Evolutionary conservation across 129 eudicot species (phyloP), one percentile per base, ranked within the genome.

Genomic region (Escallonia herrerae): DNA sequence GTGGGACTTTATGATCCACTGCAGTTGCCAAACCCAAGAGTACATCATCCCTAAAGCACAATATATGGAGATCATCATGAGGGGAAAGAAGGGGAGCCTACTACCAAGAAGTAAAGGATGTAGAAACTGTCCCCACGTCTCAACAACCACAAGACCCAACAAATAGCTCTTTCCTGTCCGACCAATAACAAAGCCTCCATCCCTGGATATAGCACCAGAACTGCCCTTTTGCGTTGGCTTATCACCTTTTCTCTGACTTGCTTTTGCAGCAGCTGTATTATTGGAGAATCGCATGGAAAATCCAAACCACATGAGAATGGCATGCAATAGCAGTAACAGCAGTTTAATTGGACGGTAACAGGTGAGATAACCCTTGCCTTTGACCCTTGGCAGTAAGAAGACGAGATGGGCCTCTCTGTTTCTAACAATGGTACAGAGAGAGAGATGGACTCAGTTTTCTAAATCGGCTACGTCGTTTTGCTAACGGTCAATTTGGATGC

Each of bases 21-120:
- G 78, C 42, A 94, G 80, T 64, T 93, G 96, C 98, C 96, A 93
- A 64, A 88, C 71, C 98, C 98, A 93, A 72, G 98, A 88, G 84
- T 85, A 93, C 76, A 86, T 73, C 79, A 93, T 80, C 58, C 98
- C 98, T 3, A 93, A 61, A 13, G 83, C 91, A 78, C 98, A 88
- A 56, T 86, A 93, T 68, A 80, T 74, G 9, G 96, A 88, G 12
- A 85, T 73, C 76, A 84, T 58, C 98, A 93, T 77, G 54, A 93
- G 85, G 51, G 96, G 98, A 47, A 93, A 58, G 67, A 88, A 93
- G 2, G 98, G 95, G 72, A 89, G 77, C 45, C 72, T 79, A 44
- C 74, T 74, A 61, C 87, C 90, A 33, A 94, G 71, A 65, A 94
- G 9, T 14, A 72, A 50, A 39, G 85, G 87, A 63, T 89, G 99